Base-by-base conservation (phyloP, 306 rosid species). In the Clitoria ternatea region DNA sequence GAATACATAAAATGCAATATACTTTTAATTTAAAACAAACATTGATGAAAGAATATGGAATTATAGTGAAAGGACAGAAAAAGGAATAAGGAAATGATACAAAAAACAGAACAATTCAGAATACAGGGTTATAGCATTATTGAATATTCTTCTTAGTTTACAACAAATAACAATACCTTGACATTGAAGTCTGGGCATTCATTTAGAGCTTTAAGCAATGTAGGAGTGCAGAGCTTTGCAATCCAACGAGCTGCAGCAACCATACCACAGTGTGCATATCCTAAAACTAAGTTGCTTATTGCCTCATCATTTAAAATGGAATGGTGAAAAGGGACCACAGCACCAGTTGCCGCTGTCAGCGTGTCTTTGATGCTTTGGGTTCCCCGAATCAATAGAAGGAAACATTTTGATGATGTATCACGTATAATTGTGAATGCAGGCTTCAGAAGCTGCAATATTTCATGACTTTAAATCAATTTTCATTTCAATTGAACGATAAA, bases 191-290 rank as follows among this genome's bases (percentile, higher is more conserved):
- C 95, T 7, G 97, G 97, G 75, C 67, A 83, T 81, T 94, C 90
- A 72, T 30, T 73, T 43, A 90, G 89, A 78, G 88, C 98, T 81
- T 87, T 80, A 19, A 82, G 86, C 73, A 94, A 79, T 80, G 79
- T 81, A 69, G 98, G 97, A 77, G 88, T 81, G 80, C 88, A 85
- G 35, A 89, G 92, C 90, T 87, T 94, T 37, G 98, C 96, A 80
- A 89, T 94, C 98, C 98, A 94, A 18, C 97, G 95, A 66, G 97
- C 98, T 48, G 98, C 97, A 76, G 97, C 98, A 81, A 94, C 98
- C 98, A 94, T 94, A 72, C 98, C 98, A 71, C 93, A 90, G 70
- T 94, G 98, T 27, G 98, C 97, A 81, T 94, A 89, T 72, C 97
- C 97, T 43, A 88, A 81, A 68, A 91, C 81, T 35, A 91, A 71